These are phyloP conservation scores for Pseudocohnilembus persalinus DNA, from an alignment of 169 alveolate genomes.

Conservation along the genomic window DNA sequence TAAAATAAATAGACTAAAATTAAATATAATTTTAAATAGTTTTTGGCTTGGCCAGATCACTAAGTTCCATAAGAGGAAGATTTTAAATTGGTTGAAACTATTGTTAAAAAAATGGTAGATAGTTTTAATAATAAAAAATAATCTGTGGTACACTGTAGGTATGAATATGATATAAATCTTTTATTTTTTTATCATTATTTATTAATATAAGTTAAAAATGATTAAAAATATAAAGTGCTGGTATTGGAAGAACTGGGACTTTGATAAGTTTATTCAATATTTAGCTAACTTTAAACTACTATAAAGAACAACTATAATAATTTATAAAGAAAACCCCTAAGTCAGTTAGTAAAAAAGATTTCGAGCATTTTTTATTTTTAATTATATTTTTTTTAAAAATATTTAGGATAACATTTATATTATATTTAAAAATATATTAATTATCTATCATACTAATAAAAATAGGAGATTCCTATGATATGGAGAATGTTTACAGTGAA, in stretches of 20 bases:
- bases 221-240: slow-evolving; percentile 68
- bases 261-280: slow-evolving; percentile 71
- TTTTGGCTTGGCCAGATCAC: slow-evolving; percentile 85
- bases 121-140: slow-evolving; percentile 44
- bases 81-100: slow-evolving; percentile 57
- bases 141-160: slow-evolving; percentile 81
- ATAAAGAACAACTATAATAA: slow-evolving; percentile 1
- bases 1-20: slow-evolving; percentile 15
- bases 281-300: slow-evolving; percentile 19
- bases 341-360: too few relatives aligned
- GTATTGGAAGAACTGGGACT: slow-evolving; percentile 90
- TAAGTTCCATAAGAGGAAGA: slow-evolving; percentile 74
- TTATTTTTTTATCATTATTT: background rate
- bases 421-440: too few relatives aligned
- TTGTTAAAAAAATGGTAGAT: slow-evolving; percentile 47
- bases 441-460: too few relatives aligned
- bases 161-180: background rate
- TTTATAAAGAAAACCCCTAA: too few relatives aligned
- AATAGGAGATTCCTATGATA: slow-evolving; percentile 36
- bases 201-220: background rate
- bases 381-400: too few relatives aligned
- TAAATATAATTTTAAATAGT: slow-evolving; percentile 61
- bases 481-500: background rate
- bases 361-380: too few relatives aligned
- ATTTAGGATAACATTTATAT: too few relatives aligned